phyloP scores from a whole-genome alignment of 495 filamentous ascomycete species.

The Entonaema liquescens region DNA sequence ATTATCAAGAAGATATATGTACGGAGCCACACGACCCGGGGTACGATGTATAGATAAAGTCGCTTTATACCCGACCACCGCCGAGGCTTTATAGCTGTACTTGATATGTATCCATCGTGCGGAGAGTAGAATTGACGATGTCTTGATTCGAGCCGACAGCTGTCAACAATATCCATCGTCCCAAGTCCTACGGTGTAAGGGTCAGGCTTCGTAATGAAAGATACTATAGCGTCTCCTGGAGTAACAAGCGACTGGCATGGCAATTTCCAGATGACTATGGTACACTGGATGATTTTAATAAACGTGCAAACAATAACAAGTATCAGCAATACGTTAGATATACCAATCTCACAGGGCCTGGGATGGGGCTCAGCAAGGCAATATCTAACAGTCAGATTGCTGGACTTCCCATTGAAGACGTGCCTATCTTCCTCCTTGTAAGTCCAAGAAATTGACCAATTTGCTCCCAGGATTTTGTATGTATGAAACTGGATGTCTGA shows the following conservation, averaged over 20 bases:
- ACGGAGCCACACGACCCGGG: neutral
- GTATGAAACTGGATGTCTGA: neutral
- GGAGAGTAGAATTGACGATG: neutral
- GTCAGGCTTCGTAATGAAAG: conserved; percentile 10
- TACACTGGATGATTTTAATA: neutral
- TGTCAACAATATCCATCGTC: neutral
- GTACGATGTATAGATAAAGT: neutral
- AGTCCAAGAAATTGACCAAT: neutral
- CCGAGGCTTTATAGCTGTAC: neutral
- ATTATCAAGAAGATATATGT: neutral
- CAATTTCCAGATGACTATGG: conserved; percentile 14
- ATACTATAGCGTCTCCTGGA: conserved; percentile 14
- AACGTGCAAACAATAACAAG: conserved; percentile 18
- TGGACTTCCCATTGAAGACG: neutral
- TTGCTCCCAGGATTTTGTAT: neutral
- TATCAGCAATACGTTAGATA: conserved; percentile 13
- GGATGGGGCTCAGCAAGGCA: conserved; percentile 14
- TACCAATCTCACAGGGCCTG: neutral
- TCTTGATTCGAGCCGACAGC: neutral
- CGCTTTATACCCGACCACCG: neutral
- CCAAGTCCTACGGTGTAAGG: neutral
- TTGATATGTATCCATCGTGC: neutral
- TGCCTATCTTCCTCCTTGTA: too few relatives aligned
- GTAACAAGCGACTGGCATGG: conserved; percentile 11
- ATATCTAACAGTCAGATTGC: neutral